phyloP scores from a whole-genome alignment of 139 green algal genomes.

The Coelastrella sp. region DNA sequence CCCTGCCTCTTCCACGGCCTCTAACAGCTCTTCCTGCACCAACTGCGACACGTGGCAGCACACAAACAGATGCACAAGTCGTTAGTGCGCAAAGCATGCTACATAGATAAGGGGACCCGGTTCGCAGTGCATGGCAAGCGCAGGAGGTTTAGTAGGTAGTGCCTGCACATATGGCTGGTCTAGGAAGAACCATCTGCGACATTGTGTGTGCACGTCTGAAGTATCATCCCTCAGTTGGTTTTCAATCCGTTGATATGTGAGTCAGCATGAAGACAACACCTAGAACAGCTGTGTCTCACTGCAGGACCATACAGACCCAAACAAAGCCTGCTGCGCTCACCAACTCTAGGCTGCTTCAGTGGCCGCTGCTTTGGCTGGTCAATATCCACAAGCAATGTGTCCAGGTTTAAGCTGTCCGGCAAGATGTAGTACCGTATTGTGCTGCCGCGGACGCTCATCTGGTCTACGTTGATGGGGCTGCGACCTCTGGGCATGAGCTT shows the following conservation, averaged over 20 bases:
- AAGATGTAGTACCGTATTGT: constrained; percentile 95
- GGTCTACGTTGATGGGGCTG: constrained; percentile 89
- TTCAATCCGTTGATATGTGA: too few relatives aligned
- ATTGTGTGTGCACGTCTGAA: too few relatives aligned
- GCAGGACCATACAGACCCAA: too few relatives aligned
- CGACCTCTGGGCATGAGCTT: constrained; percentile 96
- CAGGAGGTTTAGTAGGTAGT: too few relatives aligned
- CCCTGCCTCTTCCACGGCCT: constrained; percentile 29
- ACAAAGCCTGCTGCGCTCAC: constrained; percentile 26
- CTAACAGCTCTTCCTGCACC: constrained; percentile 8
- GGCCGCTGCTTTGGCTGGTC: constrained; percentile 94
- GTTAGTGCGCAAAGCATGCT: too few relatives aligned
- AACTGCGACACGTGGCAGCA: too few relatives aligned
- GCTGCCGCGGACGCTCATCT: constrained; percentile 87
- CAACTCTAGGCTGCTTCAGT: constrained; percentile 67
- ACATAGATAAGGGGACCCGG: too few relatives aligned
- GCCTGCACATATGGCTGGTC: too few relatives aligned
- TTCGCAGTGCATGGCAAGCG: too few relatives aligned
- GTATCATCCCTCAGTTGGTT: too few relatives aligned
- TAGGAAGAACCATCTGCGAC: too few relatives aligned
- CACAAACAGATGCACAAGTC: background rate
- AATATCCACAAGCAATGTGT: constrained; percentile 98
- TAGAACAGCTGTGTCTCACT: background rate
- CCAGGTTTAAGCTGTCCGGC: constrained; percentile 98
- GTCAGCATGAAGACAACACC: background rate